Evolutionary conservation across 2,329 filamentous ascomycete species (phyloP).

Genomic region (Daldinia eschscholtzii): DNA sequence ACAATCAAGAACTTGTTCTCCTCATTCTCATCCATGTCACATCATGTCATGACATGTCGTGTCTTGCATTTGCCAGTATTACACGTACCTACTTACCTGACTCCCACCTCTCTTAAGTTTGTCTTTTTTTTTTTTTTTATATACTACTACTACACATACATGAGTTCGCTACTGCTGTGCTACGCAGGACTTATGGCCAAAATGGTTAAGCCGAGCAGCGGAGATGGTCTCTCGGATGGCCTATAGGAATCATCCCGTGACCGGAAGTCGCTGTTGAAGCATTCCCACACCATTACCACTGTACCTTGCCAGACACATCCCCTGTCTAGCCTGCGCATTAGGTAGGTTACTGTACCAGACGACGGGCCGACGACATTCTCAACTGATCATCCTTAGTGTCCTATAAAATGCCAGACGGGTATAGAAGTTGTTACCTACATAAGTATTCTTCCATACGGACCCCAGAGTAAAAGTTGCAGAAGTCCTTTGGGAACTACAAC

Average conservation of each 20-base stretch:
- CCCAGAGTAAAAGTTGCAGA: too few relatives aligned
- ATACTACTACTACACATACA: neutral
- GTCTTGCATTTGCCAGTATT: conserved; percentile 33
- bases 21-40: conserved; percentile 17
- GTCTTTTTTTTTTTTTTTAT: neutral
- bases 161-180: conserved; percentile 5
- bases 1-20: conserved; percentile 25
- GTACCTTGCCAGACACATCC: neutral
- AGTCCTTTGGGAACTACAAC: neutral
- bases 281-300: conserved; percentile 20
- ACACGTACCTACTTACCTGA: conserved; percentile 8
- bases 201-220: conserved; percentile 25
- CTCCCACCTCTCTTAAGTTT: conserved; percentile 1
- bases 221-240: conserved; percentile 15
- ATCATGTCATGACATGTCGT: conserved; percentile 20
- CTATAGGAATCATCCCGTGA: conserved; percentile 37
- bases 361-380: conserved; percentile 8
- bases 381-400: conserved; percentile 1
- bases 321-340: neutral
- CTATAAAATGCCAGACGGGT: neutral
- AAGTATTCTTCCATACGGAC: too few relatives aligned
- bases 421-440: too few relatives aligned
- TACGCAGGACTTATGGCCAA: conserved; percentile 14
- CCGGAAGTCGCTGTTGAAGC: conserved; percentile 25
- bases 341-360: neutral